Percentiles rank a stretch among this genome's conserved stretches.
These are phyloP conservation scores for Aspergillus sp. DNA, from an alignment of 2,329 filamentous ascomycete species.

Conservation along the genomic window DNA sequence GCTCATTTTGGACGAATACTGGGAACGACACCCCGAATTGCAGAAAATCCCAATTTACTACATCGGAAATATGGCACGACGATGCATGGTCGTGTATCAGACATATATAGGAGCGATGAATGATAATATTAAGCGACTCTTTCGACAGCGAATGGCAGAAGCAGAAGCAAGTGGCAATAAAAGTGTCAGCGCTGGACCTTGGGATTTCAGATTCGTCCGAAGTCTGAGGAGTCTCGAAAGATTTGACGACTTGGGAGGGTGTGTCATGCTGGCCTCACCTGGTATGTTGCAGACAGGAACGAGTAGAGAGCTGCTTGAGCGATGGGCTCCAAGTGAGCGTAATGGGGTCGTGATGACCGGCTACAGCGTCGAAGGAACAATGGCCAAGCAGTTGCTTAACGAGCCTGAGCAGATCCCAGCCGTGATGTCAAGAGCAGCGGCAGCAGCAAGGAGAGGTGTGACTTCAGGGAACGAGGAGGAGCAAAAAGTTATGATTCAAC, in stretches of 20 bases:
- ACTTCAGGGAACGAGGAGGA: slow-evolving; percentile 61
- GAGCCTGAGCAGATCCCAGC: slow-evolving; percentile 94
- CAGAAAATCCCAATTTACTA: slow-evolving; percentile 96
- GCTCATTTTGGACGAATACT: slow-evolving; percentile 94
- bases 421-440: slow-evolving; percentile 69
- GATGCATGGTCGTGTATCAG: slow-evolving; percentile 98
- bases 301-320: slow-evolving; percentile 83
- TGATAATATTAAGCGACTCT: slow-evolving; percentile 96
- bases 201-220: slow-evolving; percentile 94
- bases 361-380: slow-evolving; percentile 97
- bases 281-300: slow-evolving; percentile 98
- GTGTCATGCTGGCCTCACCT: slow-evolving; percentile 94
- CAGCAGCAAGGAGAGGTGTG: slow-evolving; percentile 53
- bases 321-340: slow-evolving; percentile 93
- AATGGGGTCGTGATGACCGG: slow-evolving; percentile 99
- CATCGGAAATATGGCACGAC: slow-evolving; percentile 86
- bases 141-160: slow-evolving; percentile 85
- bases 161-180: slow-evolving; percentile 78
- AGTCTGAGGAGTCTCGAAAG: slow-evolving; percentile 88
- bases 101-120: slow-evolving; percentile 99
- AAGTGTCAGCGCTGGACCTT: slow-evolving; percentile 65
- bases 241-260: slow-evolving; percentile 92
- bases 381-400: slow-evolving; percentile 93
- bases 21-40: slow-evolving; percentile 81
- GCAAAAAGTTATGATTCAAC: slow-evolving; percentile 87